phyloP scores from a whole-genome alignment of 305 asterid species.

The Solanum aculeatissimum region DNA sequence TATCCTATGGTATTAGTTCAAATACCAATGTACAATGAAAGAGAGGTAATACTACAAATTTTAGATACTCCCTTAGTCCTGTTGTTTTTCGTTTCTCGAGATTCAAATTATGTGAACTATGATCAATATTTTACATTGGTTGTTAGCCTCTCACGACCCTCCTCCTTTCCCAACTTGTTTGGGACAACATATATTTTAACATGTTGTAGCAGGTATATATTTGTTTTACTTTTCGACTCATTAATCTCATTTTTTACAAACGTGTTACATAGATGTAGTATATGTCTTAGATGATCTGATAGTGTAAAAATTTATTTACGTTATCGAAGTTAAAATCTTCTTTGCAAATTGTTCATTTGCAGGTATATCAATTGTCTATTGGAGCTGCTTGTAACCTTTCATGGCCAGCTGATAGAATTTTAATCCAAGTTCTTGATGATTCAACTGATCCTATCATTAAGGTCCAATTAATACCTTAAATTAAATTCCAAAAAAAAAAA shows the following conservation, averaged over 20 bases:
- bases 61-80: too few species aligned
- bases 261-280: not conserved
- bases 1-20: conserved; percentile 55
- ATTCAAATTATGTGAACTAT: not conserved
- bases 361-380: conserved; percentile 46
- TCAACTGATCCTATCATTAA: conserved; percentile 21
- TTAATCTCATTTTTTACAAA: not conserved
- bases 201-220: not conserved
- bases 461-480: not conserved
- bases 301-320: not conserved
- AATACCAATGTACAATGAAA: conserved; percentile 55
- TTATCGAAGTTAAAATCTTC: not conserved
- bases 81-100: not conserved
- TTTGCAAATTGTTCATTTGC: not conserved
- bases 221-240: not conserved
- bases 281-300: not conserved
- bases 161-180: not conserved
- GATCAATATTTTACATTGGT: not conserved
- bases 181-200: not conserved
- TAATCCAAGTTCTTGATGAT: conserved; percentile 45
- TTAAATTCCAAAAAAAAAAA: not conserved
- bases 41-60: conserved; percentile 25
- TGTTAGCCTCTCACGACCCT: not conserved
- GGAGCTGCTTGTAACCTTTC: conserved; percentile 42
- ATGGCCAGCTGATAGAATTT: conserved; percentile 32